A percentile compares a stretch with the other conserved stretches of the same genome.
Conservation (phyloP, 2,329 filamentous ascomycete species). For the Xylaria sp. region DNA sequence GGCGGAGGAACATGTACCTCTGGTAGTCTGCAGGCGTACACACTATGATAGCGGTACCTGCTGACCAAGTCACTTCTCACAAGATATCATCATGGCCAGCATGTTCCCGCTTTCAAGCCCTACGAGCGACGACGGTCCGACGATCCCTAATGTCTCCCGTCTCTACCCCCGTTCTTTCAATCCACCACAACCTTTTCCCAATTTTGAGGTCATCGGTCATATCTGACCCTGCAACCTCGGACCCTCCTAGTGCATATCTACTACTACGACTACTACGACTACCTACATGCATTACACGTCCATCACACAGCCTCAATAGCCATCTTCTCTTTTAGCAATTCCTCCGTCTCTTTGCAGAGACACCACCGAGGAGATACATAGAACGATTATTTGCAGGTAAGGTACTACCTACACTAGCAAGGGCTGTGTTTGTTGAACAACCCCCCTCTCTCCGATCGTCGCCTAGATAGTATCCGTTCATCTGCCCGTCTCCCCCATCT, state of each 20-base stretch:
- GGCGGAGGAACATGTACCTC: too few relatives aligned
- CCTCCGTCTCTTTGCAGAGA: constrained; percentile 22
- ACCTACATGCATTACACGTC: constrained; percentile 5
- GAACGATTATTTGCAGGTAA: constrained; percentile 7
- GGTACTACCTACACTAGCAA: neutral
- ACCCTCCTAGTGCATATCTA: neutral
- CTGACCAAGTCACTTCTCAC: neutral
- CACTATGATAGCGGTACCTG: neutral
- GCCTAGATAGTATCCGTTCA: neutral
- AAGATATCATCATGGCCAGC: neutral
- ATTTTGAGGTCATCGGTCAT: constrained; percentile 20
- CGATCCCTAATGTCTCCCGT: neutral
- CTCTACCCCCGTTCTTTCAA: neutral
- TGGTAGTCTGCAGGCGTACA: neutral
- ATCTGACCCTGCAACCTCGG: constrained; percentile 20
- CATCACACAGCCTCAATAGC: constrained; percentile 25
- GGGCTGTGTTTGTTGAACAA: constrained; percentile 2
- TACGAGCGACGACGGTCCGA: constrained; percentile 14
- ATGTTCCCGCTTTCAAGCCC: constrained; percentile 15
- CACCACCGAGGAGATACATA: neutral
- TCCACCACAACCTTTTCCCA: neutral
- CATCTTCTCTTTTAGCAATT: constrained; percentile 25
- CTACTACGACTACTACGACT: too few relatives aligned
- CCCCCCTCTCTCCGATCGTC: neutral
- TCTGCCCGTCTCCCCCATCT: neutral